Evolutionary conservation across 176 grass and related monocot genomes (phyloP).

Genomic region (Phoenix roebelenii): DNA sequence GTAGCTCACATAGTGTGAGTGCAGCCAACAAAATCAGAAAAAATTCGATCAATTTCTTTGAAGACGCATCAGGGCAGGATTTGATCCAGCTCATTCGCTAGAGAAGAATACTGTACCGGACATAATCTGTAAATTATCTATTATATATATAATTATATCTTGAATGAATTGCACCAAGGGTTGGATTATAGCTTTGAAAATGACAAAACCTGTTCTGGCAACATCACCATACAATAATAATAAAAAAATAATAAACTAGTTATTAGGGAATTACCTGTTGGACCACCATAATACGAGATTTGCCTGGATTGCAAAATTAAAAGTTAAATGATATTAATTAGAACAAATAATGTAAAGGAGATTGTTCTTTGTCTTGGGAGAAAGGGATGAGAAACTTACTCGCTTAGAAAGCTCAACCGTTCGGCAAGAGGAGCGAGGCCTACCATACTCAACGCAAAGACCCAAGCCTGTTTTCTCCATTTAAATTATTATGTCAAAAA

Average conservation of each 20-base stretch:
- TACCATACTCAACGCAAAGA: slow-evolving; percentile 58
- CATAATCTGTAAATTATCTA: too few species aligned
- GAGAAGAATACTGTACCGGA: too few species aligned
- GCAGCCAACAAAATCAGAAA: too few species aligned
- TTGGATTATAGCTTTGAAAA: too few species aligned
- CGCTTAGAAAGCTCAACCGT: slow-evolving; percentile 65
- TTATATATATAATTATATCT: too few species aligned
- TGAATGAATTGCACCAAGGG: too few species aligned
- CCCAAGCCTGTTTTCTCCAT: slow-evolving; percentile 34
- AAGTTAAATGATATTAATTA: neutral
- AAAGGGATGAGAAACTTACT: slow-evolving; percentile 28
- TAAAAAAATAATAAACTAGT: neutral
- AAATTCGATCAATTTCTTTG: too few species aligned
- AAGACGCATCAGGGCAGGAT: too few species aligned
- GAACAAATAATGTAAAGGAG: neutral
- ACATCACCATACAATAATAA: neutral
- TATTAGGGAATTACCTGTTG: slow-evolving; percentile 29
- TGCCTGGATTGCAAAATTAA: slow-evolving; percentile 25
- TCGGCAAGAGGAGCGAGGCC: slow-evolving; percentile 56
- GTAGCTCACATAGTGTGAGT: too few species aligned
- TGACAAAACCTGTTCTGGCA: neutral
- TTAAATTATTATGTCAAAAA: neutral
- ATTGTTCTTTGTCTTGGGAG: too few species aligned
- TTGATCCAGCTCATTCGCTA: too few species aligned
- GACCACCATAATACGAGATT: slow-evolving; percentile 38